Evolutionary conservation across 352 stramenopile genomes (phyloP).

Genomic region (Pythium aphanidermatum): DNA sequence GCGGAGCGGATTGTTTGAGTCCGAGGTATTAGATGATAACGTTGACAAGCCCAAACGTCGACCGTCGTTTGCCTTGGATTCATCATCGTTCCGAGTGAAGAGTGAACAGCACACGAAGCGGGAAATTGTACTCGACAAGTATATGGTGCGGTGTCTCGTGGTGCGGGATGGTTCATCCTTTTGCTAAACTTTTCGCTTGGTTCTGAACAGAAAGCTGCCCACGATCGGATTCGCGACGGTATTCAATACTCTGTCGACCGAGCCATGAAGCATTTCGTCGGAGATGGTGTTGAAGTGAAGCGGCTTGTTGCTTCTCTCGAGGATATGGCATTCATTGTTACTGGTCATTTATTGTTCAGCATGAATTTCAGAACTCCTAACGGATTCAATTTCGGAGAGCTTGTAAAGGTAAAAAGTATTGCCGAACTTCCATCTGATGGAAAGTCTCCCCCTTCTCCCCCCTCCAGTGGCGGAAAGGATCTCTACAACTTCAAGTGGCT

Average conservation of each 20-base stretch:
- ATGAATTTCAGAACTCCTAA: constrained; percentile 71
- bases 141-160: constrained; percentile 44
- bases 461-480: constrained; percentile 61
- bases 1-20: constrained; percentile 12
- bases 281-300: constrained; percentile 30
- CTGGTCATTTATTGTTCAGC: constrained; percentile 67
- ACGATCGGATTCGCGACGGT: constrained; percentile 50
- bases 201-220: constrained; percentile 42
- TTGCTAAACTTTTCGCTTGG: constrained; percentile 2
- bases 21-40: background rate
- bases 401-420: constrained; percentile 86
- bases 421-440: constrained; percentile 29
- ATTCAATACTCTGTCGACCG: constrained; percentile 40
- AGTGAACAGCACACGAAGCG: constrained; percentile 41
- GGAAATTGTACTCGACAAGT: constrained; percentile 61
- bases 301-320: constrained; percentile 45
- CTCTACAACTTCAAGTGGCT: constrained; percentile 92
- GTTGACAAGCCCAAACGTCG: background rate
- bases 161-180: background rate
- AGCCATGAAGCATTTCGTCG: constrained; percentile 22
- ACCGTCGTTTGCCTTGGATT: constrained; percentile 11
- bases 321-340: constrained; percentile 73
- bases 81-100: constrained; percentile 26
- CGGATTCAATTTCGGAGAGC: constrained; percentile 73
- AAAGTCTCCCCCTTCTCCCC: too few species aligned